These are phyloP conservation scores for Talaromyces borbonicus DNA, from an alignment of 495 filamentous ascomycete species.

Conservation along the genomic window DNA sequence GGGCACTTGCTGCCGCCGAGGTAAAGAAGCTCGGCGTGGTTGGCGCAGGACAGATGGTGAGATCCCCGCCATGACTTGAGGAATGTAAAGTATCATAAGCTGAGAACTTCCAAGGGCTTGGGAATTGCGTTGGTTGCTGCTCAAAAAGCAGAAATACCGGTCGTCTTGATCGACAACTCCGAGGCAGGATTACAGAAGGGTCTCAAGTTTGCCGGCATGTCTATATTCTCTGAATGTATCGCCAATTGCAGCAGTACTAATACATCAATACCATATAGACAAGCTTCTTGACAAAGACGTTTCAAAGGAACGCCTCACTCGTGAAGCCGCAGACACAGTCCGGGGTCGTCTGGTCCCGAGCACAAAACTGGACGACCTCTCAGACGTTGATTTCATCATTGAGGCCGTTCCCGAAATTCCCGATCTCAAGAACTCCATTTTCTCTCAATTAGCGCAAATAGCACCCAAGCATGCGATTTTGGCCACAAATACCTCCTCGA, in stretches of 20 bases:
- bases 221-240: slow-evolving; percentile 4
- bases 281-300: slow-evolving; percentile 91
- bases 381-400: slow-evolving; percentile 90
- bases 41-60: slow-evolving; percentile 94
- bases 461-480: slow-evolving; percentile 83
- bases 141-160: slow-evolving; percentile 70
- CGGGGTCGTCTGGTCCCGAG: slow-evolving; percentile 57
- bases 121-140: slow-evolving; percentile 95
- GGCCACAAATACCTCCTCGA: slow-evolving; percentile 95
- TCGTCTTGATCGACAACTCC: slow-evolving; percentile 77
- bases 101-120: slow-evolving; percentile 54
- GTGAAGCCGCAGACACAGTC: slow-evolving; percentile 61
- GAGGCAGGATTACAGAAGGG: slow-evolving; percentile 87
- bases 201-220: slow-evolving; percentile 73
- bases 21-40: slow-evolving; percentile 87
- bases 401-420: slow-evolving; percentile 95
- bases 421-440: slow-evolving; percentile 78
- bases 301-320: slow-evolving; percentile 68
- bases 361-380: slow-evolving; percentile 67
- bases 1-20: slow-evolving; percentile 44
- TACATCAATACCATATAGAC: slow-evolving; percentile 38
- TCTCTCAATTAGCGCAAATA: slow-evolving; percentile 72
- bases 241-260: neutral
- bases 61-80: too few species aligned
- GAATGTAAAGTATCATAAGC: neutral